Evolutionary conservation across 2,329 filamentous ascomycete genomes (phyloP).

Genomic region (Alternaria infectoria): DNA sequence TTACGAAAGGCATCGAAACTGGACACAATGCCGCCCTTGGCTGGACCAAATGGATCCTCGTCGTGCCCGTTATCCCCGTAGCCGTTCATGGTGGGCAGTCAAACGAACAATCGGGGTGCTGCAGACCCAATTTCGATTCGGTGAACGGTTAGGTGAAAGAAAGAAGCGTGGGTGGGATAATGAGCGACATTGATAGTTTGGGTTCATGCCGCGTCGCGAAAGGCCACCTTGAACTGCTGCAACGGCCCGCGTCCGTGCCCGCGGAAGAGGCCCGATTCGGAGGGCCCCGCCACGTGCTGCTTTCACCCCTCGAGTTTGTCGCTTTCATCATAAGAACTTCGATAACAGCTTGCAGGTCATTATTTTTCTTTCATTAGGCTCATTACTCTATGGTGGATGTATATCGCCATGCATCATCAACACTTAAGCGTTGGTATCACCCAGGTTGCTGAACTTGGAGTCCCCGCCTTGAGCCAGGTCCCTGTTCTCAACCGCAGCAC

Average conservation of each 20-base stretch:
- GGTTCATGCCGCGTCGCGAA: slow-evolving; percentile 27
- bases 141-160: slow-evolving; percentile 5
- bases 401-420: not conserved
- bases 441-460: slow-evolving; percentile 32
- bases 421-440: slow-evolving; percentile 12
- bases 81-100: slow-evolving; percentile 70
- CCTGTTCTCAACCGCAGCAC: slow-evolving; percentile 27
- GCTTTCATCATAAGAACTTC: not conserved
- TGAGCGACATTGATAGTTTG: slow-evolving; percentile 23
- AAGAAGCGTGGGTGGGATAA: slow-evolving; percentile 18
- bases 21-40: slow-evolving; percentile 64
- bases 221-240: slow-evolving; percentile 47
- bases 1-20: slow-evolving; percentile 97
- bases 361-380: not conserved
- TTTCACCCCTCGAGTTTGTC: not conserved
- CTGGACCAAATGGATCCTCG: slow-evolving; percentile 81
- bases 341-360: not conserved
- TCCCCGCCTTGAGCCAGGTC: slow-evolving; percentile 24
- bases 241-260: slow-evolving; percentile 20
- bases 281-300: slow-evolving; percentile 15
- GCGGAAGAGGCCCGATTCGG: slow-evolving; percentile 29
- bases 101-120: slow-evolving; percentile 28
- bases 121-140: slow-evolving; percentile 35
- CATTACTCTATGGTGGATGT: not conserved
- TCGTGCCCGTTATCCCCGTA: slow-evolving; percentile 71